Percentiles rank a stretch among this genome's conserved stretches.
These are phyloP conservation scores for Tuber umbilicatum DNA, from an alignment of 495 filamentous ascomycete species.

Conservation along the genomic window DNA sequence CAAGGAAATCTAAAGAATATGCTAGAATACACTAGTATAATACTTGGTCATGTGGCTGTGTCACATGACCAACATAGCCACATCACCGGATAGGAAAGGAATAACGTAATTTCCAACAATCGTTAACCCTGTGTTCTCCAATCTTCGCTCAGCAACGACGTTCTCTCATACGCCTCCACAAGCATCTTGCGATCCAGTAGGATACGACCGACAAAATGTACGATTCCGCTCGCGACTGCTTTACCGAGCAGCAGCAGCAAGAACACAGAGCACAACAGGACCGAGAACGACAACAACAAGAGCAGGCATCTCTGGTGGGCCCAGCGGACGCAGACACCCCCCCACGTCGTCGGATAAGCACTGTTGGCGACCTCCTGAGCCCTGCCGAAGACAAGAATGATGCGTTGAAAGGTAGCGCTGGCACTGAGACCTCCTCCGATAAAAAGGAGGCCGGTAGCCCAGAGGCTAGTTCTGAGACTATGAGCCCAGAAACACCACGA, in stretches of 20 bases:
- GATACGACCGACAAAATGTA: constrained; percentile 19
- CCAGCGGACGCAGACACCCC: constrained; percentile 18
- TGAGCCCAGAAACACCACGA: constrained; percentile 24
- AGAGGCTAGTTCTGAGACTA: constrained; percentile 24
- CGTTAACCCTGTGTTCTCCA: background rate
- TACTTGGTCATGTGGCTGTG: too few species aligned
- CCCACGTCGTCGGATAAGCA: constrained; percentile 32
- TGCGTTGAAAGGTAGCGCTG: constrained; percentile 9
- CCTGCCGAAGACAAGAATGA: constrained; percentile 20
- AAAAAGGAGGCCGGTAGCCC: constrained; percentile 14
- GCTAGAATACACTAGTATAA: too few species aligned
- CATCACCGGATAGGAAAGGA: too few species aligned
- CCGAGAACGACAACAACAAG: constrained; percentile 16
- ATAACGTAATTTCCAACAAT: too few species aligned
- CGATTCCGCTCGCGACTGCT: constrained; percentile 34
- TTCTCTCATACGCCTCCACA: background rate
- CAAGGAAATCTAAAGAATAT: too few species aligned
- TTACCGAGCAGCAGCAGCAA: constrained; percentile 34
- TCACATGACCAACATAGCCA: too few species aligned
- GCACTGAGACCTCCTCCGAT: background rate
- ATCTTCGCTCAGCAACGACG: background rate
- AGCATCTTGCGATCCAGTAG: background rate
- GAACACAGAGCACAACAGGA: constrained; percentile 15
- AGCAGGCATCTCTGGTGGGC: constrained; percentile 4
- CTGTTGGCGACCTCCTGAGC: constrained; percentile 30